A percentile compares a stretch with the other conserved stretches of the same genome.
These are phyloP conservation scores for Botrytis pseudocinerea DNA, from an alignment of 2,329 filamentous ascomycete species.

Conservation along the genomic window DNA sequence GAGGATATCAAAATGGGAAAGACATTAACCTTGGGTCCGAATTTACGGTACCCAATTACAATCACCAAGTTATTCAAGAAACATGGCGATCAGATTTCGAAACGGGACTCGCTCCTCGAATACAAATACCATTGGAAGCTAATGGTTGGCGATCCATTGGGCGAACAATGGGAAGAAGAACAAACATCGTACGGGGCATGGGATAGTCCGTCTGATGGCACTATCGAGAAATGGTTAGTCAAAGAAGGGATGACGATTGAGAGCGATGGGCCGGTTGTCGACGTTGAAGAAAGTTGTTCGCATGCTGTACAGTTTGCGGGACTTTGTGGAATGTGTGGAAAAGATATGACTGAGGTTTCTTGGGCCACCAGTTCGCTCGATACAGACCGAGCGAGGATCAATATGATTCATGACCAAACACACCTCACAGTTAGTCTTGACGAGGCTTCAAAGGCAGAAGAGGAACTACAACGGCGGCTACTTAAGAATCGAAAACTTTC, in stretches of 20 bases:
- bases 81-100: conserved; percentile 72
- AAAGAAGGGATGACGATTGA: conserved; percentile 63
- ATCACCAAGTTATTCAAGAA: conserved; percentile 81
- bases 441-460: conserved; percentile 79
- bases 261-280: conserved; percentile 60
- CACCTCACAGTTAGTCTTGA: conserved; percentile 79
- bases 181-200: conserved; percentile 74
- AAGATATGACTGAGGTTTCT: conserved; percentile 90
- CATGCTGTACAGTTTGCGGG: conserved; percentile 91
- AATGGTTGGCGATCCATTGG: conserved; percentile 67
- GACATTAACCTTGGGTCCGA: conserved; percentile 54
- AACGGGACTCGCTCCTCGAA: conserved; percentile 76
- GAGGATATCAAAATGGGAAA: conserved; percentile 47
- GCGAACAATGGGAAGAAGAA: conserved; percentile 64
- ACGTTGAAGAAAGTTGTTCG: conserved; percentile 86
- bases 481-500: conserved; percentile 81
- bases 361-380: conserved; percentile 81
- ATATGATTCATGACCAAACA: conserved; percentile 91
- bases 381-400: conserved; percentile 84
- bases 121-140: conserved; percentile 84
- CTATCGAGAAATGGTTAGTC: conserved; percentile 74
- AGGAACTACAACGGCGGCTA: conserved; percentile 81
- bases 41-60: conserved; percentile 89
- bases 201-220: conserved; percentile 81
- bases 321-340: conserved; percentile 87